Percentiles rank a stretch among this genome's conserved stretches.
These are phyloP conservation scores for Arabidopsis hybrid DNA, from an alignment of 441 rosid genomes.

Conservation along the genomic window DNA sequence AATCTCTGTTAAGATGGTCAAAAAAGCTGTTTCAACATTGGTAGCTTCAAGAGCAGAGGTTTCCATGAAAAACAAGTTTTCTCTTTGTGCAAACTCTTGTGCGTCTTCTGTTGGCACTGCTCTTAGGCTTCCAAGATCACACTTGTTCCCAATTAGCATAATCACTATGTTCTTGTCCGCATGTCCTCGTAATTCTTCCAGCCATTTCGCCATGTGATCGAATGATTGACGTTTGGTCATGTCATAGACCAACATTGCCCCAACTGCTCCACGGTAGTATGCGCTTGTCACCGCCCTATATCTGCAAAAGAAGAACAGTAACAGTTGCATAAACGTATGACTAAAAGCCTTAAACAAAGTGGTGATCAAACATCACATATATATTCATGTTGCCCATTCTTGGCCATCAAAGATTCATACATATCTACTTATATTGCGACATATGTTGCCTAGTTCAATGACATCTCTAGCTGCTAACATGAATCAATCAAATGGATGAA, in stretches of 20 bases:
- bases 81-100: conserved; percentile 63
- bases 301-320: conserved; percentile 41
- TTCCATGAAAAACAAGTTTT: conserved; percentile 67
- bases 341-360: not conserved
- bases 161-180: conserved; percentile 67
- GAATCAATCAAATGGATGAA: too few species aligned
- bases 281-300: conserved; percentile 72
- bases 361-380: too few species aligned
- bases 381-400: too few species aligned
- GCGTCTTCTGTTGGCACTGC: conserved; percentile 68
- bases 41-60: conserved; percentile 67
- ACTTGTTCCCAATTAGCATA: conserved; percentile 64
- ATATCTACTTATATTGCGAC: too few species aligned
- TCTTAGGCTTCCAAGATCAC: conserved; percentile 58
- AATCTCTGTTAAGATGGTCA: conserved; percentile 69
- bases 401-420: too few species aligned
- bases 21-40: conserved; percentile 59
- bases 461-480: too few species aligned
- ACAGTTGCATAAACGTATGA: not conserved
- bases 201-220: conserved; percentile 67
- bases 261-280: conserved; percentile 65
- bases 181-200: conserved; percentile 66
- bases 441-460: too few species aligned
- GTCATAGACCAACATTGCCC: conserved; percentile 70
- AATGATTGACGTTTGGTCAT: conserved; percentile 72